Base-by-base conservation (phyloP, 768 basidiomycete species). In the Lactifluus pinguis region DNA sequence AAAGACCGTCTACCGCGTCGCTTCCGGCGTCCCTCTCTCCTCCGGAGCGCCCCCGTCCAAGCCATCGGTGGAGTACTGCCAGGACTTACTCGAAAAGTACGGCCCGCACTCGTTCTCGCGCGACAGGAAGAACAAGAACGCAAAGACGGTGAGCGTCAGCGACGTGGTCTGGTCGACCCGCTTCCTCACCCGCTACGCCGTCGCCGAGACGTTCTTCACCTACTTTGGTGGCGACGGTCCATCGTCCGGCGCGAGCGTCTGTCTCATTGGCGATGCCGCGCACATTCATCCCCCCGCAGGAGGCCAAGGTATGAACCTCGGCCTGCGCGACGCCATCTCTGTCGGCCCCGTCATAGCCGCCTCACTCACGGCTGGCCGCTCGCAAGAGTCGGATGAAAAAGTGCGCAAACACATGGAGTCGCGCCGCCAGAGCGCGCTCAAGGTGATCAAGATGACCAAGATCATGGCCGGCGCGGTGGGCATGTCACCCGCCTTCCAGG, bases 241-340 rank as follows among this genome's bases (percentile, higher is more conserved):
- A 2, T n/a, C 52, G 14, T 55, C 57, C 4, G 65, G 65, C 29
- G 68, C 65, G 14, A 61, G 59, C 11, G 53, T 71, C 6, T 42
- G 59, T n/a, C 65, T 80, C 41, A 45, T 77, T 7, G 78, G 78
- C 5, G 78, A 80, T 63, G 79, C 81, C 4, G 81, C 81, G 36
- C 79, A 75, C 62, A 76, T 82, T 49, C 82, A 81, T 59, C 78
- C 81, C 0, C 82, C 81, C 25, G 72, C 76, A 6, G 82, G 81
- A 1, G 82, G 82, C 1, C 80, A 81, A 56, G 82, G 81, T 11
- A 79, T 83, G 80, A 81, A 82, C 62, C 74, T 83, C n/a, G 79
- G 81, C 6, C 69, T 83, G n/a, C 75, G 80, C 15, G 82, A 83
- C 61, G 80, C 77, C 7, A 68, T 81, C 21, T 70, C 72, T 51